Evolutionary conservation across 306 rosid genomes (phyloP), one percentile per base, ranked within the genome.

Genomic region (Coriaria nepalensis): DNA sequence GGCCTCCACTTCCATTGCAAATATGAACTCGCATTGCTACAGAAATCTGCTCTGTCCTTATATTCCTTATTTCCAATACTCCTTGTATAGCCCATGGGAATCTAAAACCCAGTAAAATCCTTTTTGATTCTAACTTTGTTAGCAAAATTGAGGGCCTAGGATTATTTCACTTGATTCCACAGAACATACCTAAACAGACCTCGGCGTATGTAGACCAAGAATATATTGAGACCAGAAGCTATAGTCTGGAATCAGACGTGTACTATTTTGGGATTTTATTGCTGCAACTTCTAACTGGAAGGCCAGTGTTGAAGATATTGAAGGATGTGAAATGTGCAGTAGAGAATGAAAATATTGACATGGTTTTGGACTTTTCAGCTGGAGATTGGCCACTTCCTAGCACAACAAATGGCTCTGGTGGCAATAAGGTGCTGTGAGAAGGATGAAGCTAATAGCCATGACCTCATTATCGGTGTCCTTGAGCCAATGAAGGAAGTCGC

Each of bases 351-450:
- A 72, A 69, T 57, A 56, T 81, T 44, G 49, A 61, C 52, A 53
- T 76, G 32, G 64, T 90, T 50, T 57, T 90, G 75, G 97, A 90
- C 68, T 20, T 33, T 60, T 81, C 97, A 37, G 93, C 95, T 48
- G 97, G 97, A 33, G 97, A 81, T 43, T 90, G 97, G 97, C 97
- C 95, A 6, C 77, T 67, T 45, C 60, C 75, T 68, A 50, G 83
- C 84, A 13, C 58, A 65, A 57, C 87, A 56, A 45, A 59, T 84
- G 44, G 93, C 87, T 60, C 67, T 53, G 57, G 59, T 84, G 71
- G 93, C 90, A 59, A 55, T 84, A 67, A 79, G 86, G 59, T 88
- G 97, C 66, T 81, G 87, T 56, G 76, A 69, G 46, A 64, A 43
- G 64, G 57, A 64, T 43, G 40, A 55, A 45, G 52, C 67, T 57